These are phyloP conservation scores for Pythium dissimile DNA, from an alignment of 352 stramenopile genomes.

Conservation along the genomic window DNA sequence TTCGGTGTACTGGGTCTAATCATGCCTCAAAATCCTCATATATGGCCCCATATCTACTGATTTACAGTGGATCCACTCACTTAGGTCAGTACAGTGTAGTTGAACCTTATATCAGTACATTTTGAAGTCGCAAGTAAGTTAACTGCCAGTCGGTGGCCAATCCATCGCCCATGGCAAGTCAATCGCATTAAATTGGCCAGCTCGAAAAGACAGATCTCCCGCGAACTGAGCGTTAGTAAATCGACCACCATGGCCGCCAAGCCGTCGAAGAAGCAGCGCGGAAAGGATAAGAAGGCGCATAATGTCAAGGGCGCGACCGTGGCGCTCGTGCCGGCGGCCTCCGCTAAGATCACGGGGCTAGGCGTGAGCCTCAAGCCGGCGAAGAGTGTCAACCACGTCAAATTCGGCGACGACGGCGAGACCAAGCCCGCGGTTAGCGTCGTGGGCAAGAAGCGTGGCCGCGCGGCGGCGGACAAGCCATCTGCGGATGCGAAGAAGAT, in stretches of 20 bases:
- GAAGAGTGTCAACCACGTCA: conserved; percentile 48
- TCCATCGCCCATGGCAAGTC: no score
- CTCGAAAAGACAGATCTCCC: conserved; percentile 4
- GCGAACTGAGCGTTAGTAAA: not conserved
- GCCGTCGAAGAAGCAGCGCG: conserved; percentile 77
- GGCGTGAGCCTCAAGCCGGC: conserved; percentile 18
- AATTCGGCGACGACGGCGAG: conserved; percentile 65
- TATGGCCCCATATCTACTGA: no score
- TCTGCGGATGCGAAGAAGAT: conserved; percentile 19
- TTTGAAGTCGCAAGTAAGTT: no score
- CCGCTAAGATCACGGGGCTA: conserved; percentile 3
- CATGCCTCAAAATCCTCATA: no score
- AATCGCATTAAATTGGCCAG: no score
- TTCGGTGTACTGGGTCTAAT: no score
- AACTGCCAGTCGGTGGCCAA: no score
- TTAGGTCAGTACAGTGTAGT: no score
- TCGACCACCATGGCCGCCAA: conserved; percentile 42
- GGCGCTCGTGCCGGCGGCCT: not conserved
- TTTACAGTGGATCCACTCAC: no score
- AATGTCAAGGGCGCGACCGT: conserved; percentile 17
- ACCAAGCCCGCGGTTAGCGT: conserved; percentile 18
- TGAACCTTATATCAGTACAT: no score
- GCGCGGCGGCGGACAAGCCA: not conserved
- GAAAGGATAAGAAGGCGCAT: conserved; percentile 51
- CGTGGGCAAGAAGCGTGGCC: conserved; percentile 47